These are phyloP conservation scores for Benincasa hispida DNA, from an alignment of 306 rosid genomes.

Conservation along the genomic window DNA sequence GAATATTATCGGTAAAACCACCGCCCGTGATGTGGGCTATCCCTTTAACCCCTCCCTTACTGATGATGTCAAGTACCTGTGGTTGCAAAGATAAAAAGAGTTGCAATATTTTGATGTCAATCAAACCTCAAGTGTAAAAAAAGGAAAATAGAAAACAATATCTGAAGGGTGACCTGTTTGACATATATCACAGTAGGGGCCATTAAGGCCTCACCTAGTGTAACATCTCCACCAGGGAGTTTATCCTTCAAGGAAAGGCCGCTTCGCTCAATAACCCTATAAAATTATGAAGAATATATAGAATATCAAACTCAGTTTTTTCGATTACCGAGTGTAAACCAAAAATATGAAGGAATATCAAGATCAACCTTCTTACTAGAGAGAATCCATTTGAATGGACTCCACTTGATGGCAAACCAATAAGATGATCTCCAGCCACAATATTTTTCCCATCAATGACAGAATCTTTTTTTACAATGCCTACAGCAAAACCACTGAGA, in stretches of 20 bases:
- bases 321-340: neutral
- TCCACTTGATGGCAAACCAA: constrained; percentile 90
- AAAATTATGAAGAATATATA: neutral
- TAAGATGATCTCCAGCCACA: constrained; percentile 55
- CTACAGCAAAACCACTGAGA: constrained; percentile 93
- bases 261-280: constrained; percentile 61
- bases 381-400: constrained; percentile 93
- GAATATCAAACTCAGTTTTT: neutral
- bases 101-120: neutral
- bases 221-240: constrained; percentile 47
- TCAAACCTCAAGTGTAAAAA: neutral
- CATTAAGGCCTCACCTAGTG: constrained; percentile 78
- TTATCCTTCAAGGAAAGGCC: constrained; percentile 54
- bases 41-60: constrained; percentile 81
- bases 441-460: constrained; percentile 68
- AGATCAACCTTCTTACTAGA: constrained; percentile 67
- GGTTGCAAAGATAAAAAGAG: constrained; percentile 5
- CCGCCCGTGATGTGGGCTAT: constrained; percentile 90
- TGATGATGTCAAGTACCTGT: constrained; percentile 65
- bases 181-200: constrained; percentile 83
- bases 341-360: neutral
- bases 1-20: constrained; percentile 87
- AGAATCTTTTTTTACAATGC: constrained; percentile 58
- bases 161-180: constrained; percentile 47
- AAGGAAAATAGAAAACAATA: neutral